These are phyloP conservation scores for Cercospora brassicicola DNA, from an alignment of 2,329 filamentous ascomycete genomes.

Conservation along the genomic window DNA sequence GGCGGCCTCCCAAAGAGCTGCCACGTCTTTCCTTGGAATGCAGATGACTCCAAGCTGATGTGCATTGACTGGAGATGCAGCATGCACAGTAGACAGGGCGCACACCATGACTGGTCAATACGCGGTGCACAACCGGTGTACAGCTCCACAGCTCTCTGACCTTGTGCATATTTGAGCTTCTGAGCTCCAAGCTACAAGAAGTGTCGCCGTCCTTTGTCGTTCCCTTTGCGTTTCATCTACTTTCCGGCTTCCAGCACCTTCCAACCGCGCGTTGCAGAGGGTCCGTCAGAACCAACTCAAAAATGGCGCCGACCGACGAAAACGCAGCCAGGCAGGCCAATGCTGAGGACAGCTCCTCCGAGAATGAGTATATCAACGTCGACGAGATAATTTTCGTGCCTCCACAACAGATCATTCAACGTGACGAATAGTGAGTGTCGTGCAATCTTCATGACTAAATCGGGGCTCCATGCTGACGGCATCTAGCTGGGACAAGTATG, in stretches of 20 bases:
- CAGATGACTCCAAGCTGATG: not conserved
- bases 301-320: not conserved
- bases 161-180: not conserved
- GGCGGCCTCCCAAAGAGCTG: not conserved
- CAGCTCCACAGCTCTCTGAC: not conserved
- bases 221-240: not conserved
- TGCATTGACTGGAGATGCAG: not conserved
- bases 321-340: not conserved
- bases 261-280: not conserved
- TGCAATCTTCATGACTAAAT: not conserved
- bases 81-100: not conserved
- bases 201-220: too few species aligned
- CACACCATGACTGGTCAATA: not conserved
- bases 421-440: conserved; percentile 7
- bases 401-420: not conserved
- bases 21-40: not conserved
- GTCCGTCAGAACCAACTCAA: not conserved
- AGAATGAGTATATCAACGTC: conserved; percentile 2
- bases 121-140: not conserved
- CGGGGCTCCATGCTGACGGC: not conserved
- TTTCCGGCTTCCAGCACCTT: not conserved
- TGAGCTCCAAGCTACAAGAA: not conserved
- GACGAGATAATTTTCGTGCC: not conserved
- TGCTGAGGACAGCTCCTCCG: not conserved
- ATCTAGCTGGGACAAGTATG: conserved; percentile 16